Evolutionary conservation across 371 early-diverging fungal genomes (phyloP).

Genomic region (Circinella minor): DNA sequence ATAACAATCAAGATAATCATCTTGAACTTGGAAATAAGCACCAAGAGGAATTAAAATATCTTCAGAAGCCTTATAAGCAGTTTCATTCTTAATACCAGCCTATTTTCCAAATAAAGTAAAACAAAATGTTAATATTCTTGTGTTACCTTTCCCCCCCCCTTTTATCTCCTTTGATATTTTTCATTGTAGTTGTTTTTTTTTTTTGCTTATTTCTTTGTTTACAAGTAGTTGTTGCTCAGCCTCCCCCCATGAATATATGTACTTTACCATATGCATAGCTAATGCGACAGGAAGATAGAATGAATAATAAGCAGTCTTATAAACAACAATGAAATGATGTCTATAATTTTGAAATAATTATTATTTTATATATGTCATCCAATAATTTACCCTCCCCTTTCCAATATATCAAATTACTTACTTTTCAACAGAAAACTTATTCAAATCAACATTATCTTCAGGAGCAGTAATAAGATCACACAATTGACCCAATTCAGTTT

Average conservation of each 20-base stretch:
- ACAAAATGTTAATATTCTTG: not conserved
- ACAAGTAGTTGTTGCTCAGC: not conserved
- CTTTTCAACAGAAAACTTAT: conserved; percentile 88
- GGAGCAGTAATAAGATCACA: conserved; percentile 97
- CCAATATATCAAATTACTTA: conserved; percentile 28
- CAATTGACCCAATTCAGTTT: conserved; percentile 97
- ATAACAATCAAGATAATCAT: conserved; percentile 95
- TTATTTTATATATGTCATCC: too few relatives aligned
- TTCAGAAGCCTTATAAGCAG: conserved; percentile 80
- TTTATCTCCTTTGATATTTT: too few relatives aligned
- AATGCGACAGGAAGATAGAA: conserved; percentile 98
- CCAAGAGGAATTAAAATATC: conserved; percentile 92
- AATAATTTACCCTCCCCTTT: too few relatives aligned
- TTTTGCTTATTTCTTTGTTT: not conserved
- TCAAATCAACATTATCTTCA: conserved; percentile 89
- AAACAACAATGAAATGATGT: conserved; percentile 92
- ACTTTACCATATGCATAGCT: conserved; percentile 82
- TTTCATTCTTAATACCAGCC: conserved; percentile 78
- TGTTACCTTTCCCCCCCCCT: not conserved
- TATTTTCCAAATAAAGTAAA: conserved; percentile 18
- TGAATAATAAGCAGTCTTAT: conserved; percentile 99
- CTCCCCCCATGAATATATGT: not conserved
- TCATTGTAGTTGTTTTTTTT: not conserved
- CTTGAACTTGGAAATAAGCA: conserved; percentile 97
- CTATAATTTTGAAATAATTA: conserved; percentile 29